Evolutionary conservation across 2,329 filamentous ascomycete genomes (phyloP), one percentile per base, ranked within the genome.

Genomic region (Penicillium sp.): DNA sequence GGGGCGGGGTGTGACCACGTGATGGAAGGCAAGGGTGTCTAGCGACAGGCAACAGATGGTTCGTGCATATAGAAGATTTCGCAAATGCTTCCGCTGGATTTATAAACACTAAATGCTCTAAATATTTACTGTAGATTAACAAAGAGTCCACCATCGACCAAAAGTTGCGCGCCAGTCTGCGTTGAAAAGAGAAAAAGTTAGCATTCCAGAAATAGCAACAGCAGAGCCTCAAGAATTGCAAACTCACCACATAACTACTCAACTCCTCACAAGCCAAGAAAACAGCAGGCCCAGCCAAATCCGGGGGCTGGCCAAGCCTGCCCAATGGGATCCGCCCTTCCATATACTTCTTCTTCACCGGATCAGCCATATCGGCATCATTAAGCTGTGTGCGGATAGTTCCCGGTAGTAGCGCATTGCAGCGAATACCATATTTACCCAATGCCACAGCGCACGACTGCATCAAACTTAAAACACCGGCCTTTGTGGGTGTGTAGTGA

Each of bases 401-500:
- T 0, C 92, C 92, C 1, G 92, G 92, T 14, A 96, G 76, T 54
- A 96, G 75, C 1, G 92, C 91, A 72, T 96, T 96, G 72, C 92
- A 96, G 52, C 92, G 78, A 54, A 96, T 92, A 5, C 81, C 80
- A 72, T 95, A 84, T 68, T 85, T 83, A 0, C 92, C 92, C 45
- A 96, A 75, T 9, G 92, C 90, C 33, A 91, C 89, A 0, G 92
- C 92, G 37, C 86, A 87, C 62, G 88, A 91, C 78, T 96, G 92
- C 85, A 96, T 95, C 45, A 96, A 80, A 47, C 86, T 90, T 37
- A 91, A 71, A 3, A 96, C 83, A 2, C 91, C 92, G 0, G 92
- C 91, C 75, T 96, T 96, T 16, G 92, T 96, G 10, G 92, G 90
- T 16, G 92, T 96, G 76, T 96, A 96, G 71, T 96, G 92, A 26